phyloP scores from a whole-genome alignment of 2,329 filamentous ascomycete genomes.

The Endothia cerciana region DNA sequence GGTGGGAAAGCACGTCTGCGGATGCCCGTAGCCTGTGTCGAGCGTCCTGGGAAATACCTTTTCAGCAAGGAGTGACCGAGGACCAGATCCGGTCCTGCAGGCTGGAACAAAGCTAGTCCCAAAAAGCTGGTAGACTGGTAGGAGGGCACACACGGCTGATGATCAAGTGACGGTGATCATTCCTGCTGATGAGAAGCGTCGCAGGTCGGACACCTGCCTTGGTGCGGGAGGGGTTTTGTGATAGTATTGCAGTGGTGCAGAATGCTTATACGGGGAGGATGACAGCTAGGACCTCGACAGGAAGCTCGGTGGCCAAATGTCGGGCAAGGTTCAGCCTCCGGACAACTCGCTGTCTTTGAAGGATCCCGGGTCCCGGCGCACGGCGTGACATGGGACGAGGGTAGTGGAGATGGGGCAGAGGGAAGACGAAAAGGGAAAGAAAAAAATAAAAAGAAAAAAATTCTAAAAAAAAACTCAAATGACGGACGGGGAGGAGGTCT shows the following conservation, averaged over 20 bases:
- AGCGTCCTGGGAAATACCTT: not conserved
- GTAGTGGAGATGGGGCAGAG: slow-evolving; percentile 27
- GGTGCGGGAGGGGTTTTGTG: not conserved
- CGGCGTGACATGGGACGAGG: slow-evolving; percentile 23
- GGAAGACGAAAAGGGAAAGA: not conserved
- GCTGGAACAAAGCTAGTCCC: slow-evolving; percentile 18
- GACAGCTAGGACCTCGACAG: slow-evolving; percentile 1
- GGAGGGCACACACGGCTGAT: slow-evolving; percentile 20
- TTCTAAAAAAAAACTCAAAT: not conserved
- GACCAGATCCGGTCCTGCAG: slow-evolving; percentile 18
- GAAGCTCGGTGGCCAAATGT: slow-evolving; percentile 26
- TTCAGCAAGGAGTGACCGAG: slow-evolving; percentile 7
- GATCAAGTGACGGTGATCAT: slow-evolving; percentile 19
- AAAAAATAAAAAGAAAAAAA: not conserved
- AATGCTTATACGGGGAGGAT: not conserved
- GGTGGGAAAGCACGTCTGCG: not conserved
- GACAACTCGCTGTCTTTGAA: slow-evolving; percentile 17
- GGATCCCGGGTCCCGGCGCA: slow-evolving; percentile 21
- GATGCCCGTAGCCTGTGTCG: slow-evolving; percentile 3
- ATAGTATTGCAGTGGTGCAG: not conserved
- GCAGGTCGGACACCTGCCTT: not conserved
- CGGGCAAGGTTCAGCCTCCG: slow-evolving; percentile 22
- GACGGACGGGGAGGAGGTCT: not conserved
- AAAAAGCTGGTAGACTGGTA: slow-evolving; percentile 6
- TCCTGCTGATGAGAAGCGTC: slow-evolving; percentile 3